Base-by-base conservation (phyloP, 2,329 filamentous ascomycete species). In the Neonectria sp. region DNA sequence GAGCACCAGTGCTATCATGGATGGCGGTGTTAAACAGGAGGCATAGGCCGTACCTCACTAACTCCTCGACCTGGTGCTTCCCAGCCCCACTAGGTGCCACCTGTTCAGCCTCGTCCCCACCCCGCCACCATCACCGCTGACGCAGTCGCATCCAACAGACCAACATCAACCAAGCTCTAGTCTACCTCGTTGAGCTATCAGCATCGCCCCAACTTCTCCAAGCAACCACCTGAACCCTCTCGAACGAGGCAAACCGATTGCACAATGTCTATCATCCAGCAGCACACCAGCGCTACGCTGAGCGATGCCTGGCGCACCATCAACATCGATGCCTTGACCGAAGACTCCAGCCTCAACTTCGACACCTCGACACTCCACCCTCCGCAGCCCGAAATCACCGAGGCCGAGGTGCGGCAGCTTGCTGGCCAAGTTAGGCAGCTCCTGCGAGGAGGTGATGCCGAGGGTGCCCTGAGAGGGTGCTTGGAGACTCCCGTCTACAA, bases 311-410 rank as follows among this genome's bases (percentile, higher is more conserved):
- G 90, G 90, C 93, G 95, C 82, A 97, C 94, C 73, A 96, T 98
- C 87, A 94, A 98, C 88, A 92, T 98, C 81, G 95, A 98, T 81
- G 91, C 92, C 74, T 89, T 97, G 76, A 93, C 96, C 81, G 94
- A 95, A 67, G 95, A 98, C 82, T 96, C 94, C 76, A 90, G 93
- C 73, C 85, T 90, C 82, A 98, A 98, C 89, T 98, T 98, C 85
- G 93, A 97, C 83, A 90, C 93, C 70, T 89, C 92, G 67, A 94
- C 94, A 21, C 90, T 98, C 75, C 91, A 93, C 72, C 94, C 95
- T 40, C 88, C 92, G 49, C 90, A 90, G 67, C 87, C 92, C 72
- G 91, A 95, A 74, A 88, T 93, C 68, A 90, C 88, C 75, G 93
- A 95, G 76, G 86, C 89, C 75, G 94, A 96, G 75, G 93, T 95